phyloP scores from a whole-genome alignment of 2,329 filamentous ascomycete genomes.

The Aciculosporium take region DNA sequence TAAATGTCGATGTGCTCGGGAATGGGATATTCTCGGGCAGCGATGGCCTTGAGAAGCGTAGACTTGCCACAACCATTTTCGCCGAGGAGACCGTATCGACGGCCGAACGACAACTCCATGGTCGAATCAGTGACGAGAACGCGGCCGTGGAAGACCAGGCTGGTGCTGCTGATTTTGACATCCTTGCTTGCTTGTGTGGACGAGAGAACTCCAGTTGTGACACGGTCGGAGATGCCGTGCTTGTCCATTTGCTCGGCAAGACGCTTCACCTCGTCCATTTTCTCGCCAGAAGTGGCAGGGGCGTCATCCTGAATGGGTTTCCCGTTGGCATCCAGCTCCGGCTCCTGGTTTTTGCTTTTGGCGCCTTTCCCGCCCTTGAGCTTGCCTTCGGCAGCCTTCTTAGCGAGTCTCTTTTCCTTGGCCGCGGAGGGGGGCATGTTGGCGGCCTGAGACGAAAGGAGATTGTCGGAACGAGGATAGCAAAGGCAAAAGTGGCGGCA shows the following conservation, averaged over 20 bases:
- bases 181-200: slow-evolving; percentile 78
- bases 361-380: slow-evolving; percentile 61
- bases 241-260: slow-evolving; percentile 89
- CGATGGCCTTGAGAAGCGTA: slow-evolving; percentile 91
- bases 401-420: slow-evolving; percentile 58
- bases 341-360: slow-evolving; percentile 60
- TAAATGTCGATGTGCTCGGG: slow-evolving; percentile 97
- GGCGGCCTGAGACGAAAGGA: slow-evolving; percentile 11
- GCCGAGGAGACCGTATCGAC: slow-evolving; percentile 85
- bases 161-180: slow-evolving; percentile 90
- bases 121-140: slow-evolving; percentile 90
- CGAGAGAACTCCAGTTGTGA: slow-evolving; percentile 90
- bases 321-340: slow-evolving; percentile 49
- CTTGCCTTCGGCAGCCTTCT: slow-evolving; percentile 59
- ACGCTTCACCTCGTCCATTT: slow-evolving; percentile 71
- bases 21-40: slow-evolving; percentile 85
- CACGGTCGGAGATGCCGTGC: slow-evolving; percentile 88
- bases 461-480: slow-evolving; percentile 3
- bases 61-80: slow-evolving; percentile 99
- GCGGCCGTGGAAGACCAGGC: slow-evolving; percentile 92
- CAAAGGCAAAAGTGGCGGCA: slow-evolving; percentile 1
- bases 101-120: slow-evolving; percentile 82
- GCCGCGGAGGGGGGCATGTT: slow-evolving; percentile 55
- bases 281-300: slow-evolving; percentile 55
- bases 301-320: slow-evolving; percentile 42